A percentile compares a stretch with the other conserved stretches of the same genome.
These are phyloP conservation scores for Phytophthora pluvialis DNA, from an alignment of 352 stramenopile genomes.

Conservation along the genomic window DNA sequence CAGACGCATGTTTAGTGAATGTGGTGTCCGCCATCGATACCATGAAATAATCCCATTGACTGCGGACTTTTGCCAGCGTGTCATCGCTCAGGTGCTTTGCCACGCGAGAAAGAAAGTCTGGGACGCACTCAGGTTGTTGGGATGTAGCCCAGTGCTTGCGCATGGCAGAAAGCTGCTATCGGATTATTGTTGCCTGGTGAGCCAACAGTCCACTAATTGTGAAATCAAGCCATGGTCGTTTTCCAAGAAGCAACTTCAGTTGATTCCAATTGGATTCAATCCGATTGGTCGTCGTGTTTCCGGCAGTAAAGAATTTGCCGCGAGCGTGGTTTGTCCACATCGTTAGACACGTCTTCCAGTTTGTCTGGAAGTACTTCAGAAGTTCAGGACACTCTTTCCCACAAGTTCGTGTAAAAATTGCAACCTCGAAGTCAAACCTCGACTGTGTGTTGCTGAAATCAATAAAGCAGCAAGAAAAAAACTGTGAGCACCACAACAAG, in stretches of 20 bases:
- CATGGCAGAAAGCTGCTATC: slow-evolving; percentile 1
- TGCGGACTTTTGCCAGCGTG: slow-evolving; percentile 1
- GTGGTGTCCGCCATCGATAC: neutral
- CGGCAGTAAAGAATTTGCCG: slow-evolving; percentile 2
- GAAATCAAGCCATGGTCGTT: neutral
- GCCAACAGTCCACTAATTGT: slow-evolving; percentile 1
- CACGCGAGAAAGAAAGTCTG: neutral
- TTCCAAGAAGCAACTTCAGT: slow-evolving; percentile 11
- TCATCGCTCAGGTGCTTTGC: slow-evolving; percentile 2
- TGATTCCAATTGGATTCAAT: slow-evolving; percentile 23
- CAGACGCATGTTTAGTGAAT: neutral
- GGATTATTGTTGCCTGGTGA: slow-evolving; percentile 13
- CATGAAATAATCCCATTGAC: slow-evolving; percentile 14
- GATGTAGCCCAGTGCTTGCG: neutral
- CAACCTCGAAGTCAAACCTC: slow-evolving; percentile 2
- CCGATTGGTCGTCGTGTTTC: slow-evolving; percentile 14
- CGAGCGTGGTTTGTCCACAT: slow-evolving; percentile 17
- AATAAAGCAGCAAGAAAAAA: neutral
- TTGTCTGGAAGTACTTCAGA: slow-evolving; percentile 2
- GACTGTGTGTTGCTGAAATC: neutral
- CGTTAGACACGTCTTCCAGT: slow-evolving; percentile 7
- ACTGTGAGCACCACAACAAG: slow-evolving; percentile 1
- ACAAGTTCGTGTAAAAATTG: neutral
- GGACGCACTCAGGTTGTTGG: neutral
- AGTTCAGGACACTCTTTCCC: neutral